Evolutionary conservation across 768 basidiomycete species (phyloP).

Genomic region (Tulasnella sp.): DNA sequence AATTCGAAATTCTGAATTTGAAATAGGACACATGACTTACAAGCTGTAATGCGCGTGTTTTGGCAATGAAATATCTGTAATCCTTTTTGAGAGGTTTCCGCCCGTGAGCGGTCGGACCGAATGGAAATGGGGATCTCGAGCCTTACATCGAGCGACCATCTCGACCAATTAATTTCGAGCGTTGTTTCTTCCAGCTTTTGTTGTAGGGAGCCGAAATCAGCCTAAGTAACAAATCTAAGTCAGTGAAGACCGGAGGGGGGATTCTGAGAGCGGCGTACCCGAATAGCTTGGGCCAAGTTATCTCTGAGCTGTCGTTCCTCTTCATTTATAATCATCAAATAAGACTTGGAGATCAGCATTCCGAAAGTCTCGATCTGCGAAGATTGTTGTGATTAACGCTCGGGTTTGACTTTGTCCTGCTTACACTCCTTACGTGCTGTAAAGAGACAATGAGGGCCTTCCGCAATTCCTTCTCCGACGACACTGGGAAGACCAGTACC

Average conservation of each 20-base stretch:
- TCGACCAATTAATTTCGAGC: slow-evolving; percentile 36
- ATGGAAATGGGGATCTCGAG: neutral
- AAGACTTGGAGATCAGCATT: slow-evolving; percentile 29
- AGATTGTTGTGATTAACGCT: neutral
- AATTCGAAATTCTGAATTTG: neutral
- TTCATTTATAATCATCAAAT: slow-evolving; percentile 33
- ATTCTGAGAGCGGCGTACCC: slow-evolving; percentile 25
- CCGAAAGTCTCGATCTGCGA: slow-evolving; percentile 27
- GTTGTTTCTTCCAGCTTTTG: slow-evolving; percentile 33
- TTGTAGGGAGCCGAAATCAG: slow-evolving; percentile 36
- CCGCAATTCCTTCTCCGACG: slow-evolving; percentile 35
- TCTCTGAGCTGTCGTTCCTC: slow-evolving; percentile 35
- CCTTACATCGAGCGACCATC: slow-evolving; percentile 32
- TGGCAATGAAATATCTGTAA: slow-evolving; percentile 26
- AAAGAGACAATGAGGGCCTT: slow-evolving; percentile 33
- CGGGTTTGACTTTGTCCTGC: neutral
- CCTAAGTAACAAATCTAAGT: slow-evolving; percentile 23
- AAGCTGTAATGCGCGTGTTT: slow-evolving; percentile 31
- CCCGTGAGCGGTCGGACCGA: neutral
- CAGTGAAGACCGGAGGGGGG: neutral
- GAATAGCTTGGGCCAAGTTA: slow-evolving; percentile 32
- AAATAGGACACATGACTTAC: slow-evolving; percentile 15
- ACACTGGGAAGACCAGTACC: slow-evolving; percentile 33
- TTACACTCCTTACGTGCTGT: slow-evolving; percentile 31
- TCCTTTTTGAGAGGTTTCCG: slow-evolving; percentile 14